Evolutionary conservation across 495 filamentous ascomycete species (phyloP).

Genomic region (Aspergillus asperescens): DNA sequence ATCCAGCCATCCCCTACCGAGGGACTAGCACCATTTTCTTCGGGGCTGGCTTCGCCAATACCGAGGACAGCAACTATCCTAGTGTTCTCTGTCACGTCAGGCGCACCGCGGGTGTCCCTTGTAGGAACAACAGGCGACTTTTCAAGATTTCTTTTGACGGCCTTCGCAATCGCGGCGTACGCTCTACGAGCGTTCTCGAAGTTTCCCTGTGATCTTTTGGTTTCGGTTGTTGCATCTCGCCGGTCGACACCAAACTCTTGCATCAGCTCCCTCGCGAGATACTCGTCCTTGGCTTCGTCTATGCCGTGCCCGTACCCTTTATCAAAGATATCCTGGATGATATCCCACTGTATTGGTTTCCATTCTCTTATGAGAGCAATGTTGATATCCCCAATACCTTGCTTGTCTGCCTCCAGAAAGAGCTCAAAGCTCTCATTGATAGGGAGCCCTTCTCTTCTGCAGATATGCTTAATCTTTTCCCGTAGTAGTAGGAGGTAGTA

Average conservation of each 20-base stretch:
- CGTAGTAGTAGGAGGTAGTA: background rate
- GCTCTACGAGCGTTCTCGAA: constrained; percentile 5
- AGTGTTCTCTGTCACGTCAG: constrained; percentile 8
- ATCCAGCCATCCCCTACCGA: constrained; percentile 16
- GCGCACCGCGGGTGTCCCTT: constrained; percentile 8
- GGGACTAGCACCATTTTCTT: constrained; percentile 2
- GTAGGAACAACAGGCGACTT: constrained; percentile 7
- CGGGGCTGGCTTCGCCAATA: background rate
- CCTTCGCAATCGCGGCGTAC: constrained; percentile 1
- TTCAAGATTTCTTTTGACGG: background rate
- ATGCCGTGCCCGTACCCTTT: background rate
- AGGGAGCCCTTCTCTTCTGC: background rate
- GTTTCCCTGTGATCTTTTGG: background rate
- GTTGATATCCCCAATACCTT: background rate
- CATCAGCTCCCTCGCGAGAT: constrained; percentile 7
- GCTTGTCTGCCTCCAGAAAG: background rate
- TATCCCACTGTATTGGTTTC: background rate
- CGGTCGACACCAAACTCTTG: constrained; percentile 5
- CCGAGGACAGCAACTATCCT: constrained; percentile 11
- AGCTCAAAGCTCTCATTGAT: background rate
- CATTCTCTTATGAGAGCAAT: background rate
- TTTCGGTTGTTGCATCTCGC: background rate
- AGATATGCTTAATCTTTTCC: background rate
- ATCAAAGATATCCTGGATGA: background rate
- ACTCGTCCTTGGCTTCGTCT: constrained; percentile 1